Percentiles rank a stretch among this genome's conserved stretches.
These are phyloP conservation scores for Sistotremastrum suecicum DNA, from an alignment of 768 basidiomycete species.

Conservation along the genomic window DNA sequence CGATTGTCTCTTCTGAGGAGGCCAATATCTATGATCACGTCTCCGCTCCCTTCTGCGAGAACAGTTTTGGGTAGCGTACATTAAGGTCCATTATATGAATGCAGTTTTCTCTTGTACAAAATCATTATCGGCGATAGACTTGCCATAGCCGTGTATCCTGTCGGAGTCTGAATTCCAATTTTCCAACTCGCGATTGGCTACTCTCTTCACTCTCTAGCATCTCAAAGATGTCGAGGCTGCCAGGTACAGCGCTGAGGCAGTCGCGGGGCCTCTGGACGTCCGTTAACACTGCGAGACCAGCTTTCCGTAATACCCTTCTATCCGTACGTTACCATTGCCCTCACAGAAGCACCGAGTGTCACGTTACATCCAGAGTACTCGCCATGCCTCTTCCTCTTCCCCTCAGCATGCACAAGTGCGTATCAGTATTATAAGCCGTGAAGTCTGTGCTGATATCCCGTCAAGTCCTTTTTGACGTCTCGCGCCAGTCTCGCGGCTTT, in stretches of 20 bases:
- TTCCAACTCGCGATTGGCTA: conserved; percentile 11
- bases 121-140: neutral
- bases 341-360: neutral
- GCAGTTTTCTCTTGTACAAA: neutral
- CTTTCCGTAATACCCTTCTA: neutral
- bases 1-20: conserved; percentile 49
- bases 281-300: neutral
- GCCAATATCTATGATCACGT: neutral
- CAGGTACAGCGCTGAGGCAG: conserved; percentile 4
- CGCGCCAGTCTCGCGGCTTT: conserved; percentile 63
- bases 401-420: conserved; percentile 48
- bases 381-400: conserved; percentile 57
- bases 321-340: neutral
- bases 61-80: neutral
- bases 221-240: conserved; percentile 6
- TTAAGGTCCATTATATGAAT: neutral
- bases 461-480: conserved; percentile 52
- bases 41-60: conserved; percentile 8
- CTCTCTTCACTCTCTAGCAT: conserved; percentile 2
- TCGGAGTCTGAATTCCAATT: neutral
- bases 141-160: neutral
- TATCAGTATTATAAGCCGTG: conserved; percentile 3
- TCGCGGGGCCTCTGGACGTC: neutral
- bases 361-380: conserved; percentile 18
- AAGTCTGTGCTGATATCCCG: neutral